These are phyloP conservation scores for Calonectria leucothoes DNA, from an alignment of 2,329 filamentous ascomycete genomes.

Conservation along the genomic window DNA sequence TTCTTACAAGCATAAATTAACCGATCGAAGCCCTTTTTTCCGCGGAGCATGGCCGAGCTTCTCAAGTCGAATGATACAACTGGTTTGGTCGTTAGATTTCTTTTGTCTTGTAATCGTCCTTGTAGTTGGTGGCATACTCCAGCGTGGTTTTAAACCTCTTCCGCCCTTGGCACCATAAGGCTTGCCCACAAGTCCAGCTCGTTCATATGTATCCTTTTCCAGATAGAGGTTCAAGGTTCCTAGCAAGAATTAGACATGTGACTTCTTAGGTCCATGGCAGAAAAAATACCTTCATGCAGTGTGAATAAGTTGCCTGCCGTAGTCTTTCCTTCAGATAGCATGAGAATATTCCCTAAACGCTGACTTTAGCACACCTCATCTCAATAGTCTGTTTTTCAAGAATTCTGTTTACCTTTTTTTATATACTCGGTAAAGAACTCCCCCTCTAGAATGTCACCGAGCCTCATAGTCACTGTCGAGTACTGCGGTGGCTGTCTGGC, in stretches of 20 bases:
- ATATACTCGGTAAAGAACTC: slow-evolving; percentile 88
- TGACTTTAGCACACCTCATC: background rate
- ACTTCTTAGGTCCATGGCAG: background rate
- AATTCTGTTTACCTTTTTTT: slow-evolving; percentile 71
- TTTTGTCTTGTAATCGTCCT: slow-evolving; percentile 5
- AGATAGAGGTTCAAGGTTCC: slow-evolving; percentile 81
- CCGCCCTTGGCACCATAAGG: slow-evolving; percentile 70
- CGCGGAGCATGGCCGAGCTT: slow-evolving; percentile 79
- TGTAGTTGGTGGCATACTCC: slow-evolving; percentile 65
- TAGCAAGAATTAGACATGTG: slow-evolving; percentile 43
- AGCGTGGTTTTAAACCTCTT: slow-evolving; percentile 74
- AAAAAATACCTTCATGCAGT: slow-evolving; percentile 71
- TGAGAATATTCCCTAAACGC: slow-evolving; percentile 75
- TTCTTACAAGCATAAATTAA: slow-evolving; percentile 83
- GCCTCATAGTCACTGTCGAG: slow-evolving; percentile 76
- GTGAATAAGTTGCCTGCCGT: slow-evolving; percentile 79
- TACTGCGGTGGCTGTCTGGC: slow-evolving; percentile 59
- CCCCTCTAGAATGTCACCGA: slow-evolving; percentile 77
- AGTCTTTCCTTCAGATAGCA: slow-evolving; percentile 83
- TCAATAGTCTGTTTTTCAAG: background rate
- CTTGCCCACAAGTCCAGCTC: slow-evolving; percentile 81
- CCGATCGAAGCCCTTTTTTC: slow-evolving; percentile 85
- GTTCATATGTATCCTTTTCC: slow-evolving; percentile 84
- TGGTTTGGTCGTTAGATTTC: slow-evolving; percentile 51
- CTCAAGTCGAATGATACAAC: slow-evolving; percentile 83